Conservation (phyloP, 371 early-diverging fungal genomes). For the Choanephora cucurbitarum region DNA sequence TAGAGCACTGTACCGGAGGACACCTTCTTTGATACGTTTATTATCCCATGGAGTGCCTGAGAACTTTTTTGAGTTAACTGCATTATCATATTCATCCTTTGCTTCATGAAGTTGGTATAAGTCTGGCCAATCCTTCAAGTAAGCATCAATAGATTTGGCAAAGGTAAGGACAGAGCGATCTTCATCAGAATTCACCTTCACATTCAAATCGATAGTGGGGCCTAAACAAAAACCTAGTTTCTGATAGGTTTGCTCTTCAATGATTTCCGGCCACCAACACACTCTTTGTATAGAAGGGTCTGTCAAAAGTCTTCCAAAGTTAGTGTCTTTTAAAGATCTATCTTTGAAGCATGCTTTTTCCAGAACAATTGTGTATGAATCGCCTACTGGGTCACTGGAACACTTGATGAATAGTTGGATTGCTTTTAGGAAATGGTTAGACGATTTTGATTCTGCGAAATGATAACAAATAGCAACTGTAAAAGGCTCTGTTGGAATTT, state of each 20-base stretch:
- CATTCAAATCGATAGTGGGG: constrained; percentile 19
- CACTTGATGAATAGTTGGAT: constrained; percentile 29
- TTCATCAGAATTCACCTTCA: neutral
- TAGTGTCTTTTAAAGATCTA: neutral
- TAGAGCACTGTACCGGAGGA: constrained; percentile 23
- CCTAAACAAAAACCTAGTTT: constrained; percentile 28
- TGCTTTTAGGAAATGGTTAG: constrained; percentile 21
- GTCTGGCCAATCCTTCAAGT: constrained; percentile 22
- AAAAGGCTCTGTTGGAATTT: neutral
- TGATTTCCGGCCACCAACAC: constrained; percentile 24
- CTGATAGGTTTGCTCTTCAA: constrained; percentile 14
- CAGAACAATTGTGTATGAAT: constrained; percentile 30
- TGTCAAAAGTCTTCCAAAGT: constrained; percentile 24
- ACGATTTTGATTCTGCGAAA: neutral
- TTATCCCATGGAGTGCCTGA: constrained; percentile 31
- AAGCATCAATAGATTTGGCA: constrained; percentile 3
- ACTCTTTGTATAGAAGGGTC: constrained; percentile 30
- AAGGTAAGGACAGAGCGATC: neutral
- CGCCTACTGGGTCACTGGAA: constrained; percentile 10
- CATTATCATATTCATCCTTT: constrained; percentile 13
- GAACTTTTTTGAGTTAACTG: constrained; percentile 15
- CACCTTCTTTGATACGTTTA: constrained; percentile 11
- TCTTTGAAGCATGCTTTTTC: constrained; percentile 20
- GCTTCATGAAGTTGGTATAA: constrained; percentile 9
- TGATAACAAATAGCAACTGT: constrained; percentile 27